These are phyloP conservation scores for Sclerotinia spermophila DNA, from an alignment of 2,329 filamentous ascomycete genomes.

Conservation along the genomic window DNA sequence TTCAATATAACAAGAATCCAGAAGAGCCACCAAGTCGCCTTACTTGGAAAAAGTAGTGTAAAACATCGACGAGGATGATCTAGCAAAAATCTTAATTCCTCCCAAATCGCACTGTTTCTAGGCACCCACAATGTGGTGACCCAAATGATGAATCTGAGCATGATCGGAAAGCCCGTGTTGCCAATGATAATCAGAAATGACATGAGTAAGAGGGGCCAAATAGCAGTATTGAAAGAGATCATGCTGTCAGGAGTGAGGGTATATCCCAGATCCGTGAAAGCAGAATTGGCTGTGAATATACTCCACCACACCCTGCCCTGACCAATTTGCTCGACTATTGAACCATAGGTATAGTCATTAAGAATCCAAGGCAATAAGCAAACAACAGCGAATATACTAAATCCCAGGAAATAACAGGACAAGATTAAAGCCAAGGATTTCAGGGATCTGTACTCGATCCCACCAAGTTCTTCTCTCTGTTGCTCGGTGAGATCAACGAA, in stretches of 20 bases:
- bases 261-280: conserved; percentile 94
- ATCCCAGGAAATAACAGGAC: conserved; percentile 75
- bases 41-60: conserved; percentile 84
- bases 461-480: conserved; percentile 90
- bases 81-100: conserved; percentile 84
- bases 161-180: conserved; percentile 92
- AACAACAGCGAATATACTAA: conserved; percentile 71
- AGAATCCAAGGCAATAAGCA: conserved; percentile 79
- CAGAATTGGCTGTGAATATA: conserved; percentile 80
- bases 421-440: conserved; percentile 81
- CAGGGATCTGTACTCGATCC: conserved; percentile 91
- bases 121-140: conserved; percentile 64
- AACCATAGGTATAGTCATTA: conserved; percentile 57
- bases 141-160: conserved; percentile 95
- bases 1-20: conserved; percentile 80
- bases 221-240: conserved; percentile 76
- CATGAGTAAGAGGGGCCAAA: conserved; percentile 72
- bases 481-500: conserved; percentile 86
- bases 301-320: conserved; percentile 81
- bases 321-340: conserved; percentile 58
- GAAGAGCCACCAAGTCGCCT: conserved; percentile 95
- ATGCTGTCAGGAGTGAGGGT: conserved; percentile 92
- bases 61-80: conserved; percentile 96
- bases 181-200: conserved; percentile 89
- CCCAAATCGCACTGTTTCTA: conserved; percentile 68